Evolutionary conservation across 2,329 filamentous ascomycete genomes (phyloP).

Genomic region (Verticillium isaacii): DNA sequence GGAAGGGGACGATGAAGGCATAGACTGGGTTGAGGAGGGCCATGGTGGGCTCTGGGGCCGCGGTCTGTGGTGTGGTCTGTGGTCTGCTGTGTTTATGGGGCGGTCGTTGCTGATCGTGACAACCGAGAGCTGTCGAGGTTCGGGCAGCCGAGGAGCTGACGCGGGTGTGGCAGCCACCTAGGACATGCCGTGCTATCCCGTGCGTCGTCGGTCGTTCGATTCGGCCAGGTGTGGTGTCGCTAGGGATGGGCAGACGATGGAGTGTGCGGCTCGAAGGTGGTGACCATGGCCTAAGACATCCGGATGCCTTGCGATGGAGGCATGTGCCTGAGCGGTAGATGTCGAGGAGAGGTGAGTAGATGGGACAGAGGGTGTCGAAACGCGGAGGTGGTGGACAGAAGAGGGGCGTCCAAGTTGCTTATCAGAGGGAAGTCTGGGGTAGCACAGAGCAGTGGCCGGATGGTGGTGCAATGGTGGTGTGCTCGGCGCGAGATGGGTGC

Average conservation of each 20-base stretch:
- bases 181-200: neutral
- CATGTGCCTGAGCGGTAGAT: neutral
- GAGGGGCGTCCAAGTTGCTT: neutral
- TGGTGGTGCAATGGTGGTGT: neutral
- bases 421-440: neutral
- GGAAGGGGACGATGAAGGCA: conserved; percentile 54
- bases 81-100: neutral
- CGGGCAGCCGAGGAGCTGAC: neutral
- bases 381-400: neutral
- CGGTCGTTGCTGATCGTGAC: neutral
- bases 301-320: neutral
- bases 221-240: neutral
- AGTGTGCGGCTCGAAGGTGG: neutral
- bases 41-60: conserved; percentile 29
- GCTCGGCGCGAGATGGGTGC: neutral
- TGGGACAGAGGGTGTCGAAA: neutral
- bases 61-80: neutral
- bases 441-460: neutral
- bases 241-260: neutral
- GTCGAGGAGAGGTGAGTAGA: neutral
- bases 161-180: neutral
- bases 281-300: neutral
- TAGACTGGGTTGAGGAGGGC: conserved; percentile 50
- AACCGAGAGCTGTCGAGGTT: neutral
- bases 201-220: neutral